Base-by-base conservation (phyloP, 305 asterid genomes). In the Fraxinus velutina region DNA sequence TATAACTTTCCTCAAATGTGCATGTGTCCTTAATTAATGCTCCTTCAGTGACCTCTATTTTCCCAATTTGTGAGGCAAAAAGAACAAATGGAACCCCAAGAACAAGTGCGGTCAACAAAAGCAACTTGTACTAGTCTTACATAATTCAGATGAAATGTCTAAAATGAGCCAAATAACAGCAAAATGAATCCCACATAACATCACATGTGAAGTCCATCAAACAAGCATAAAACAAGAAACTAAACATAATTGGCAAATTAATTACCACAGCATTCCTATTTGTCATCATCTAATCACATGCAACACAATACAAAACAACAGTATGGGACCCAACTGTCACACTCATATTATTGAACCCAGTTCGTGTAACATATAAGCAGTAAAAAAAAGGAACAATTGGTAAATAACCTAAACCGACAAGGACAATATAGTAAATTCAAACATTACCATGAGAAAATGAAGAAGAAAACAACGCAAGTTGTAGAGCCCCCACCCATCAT, bases 401-500 rank as follows among this genome's bases (percentile, higher is more conserved):
- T 47, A 52, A 79, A 66, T 50, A 13, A 83, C 64, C 55, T 8
- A 15, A 74, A 72, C 71, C 73, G 42, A 75, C 64, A 73, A 24
- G 47, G 37, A 68, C 37, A 80, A 68, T 6, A 22, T 2, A 52
- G 86, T 27, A 82, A 81, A 9, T 32, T 24, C 22, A 34, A 37
- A 80, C 80, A 52, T 89, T 91, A 96, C 98, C 98, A 94, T 10
- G 98, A 93, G 90, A 93, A 88, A 72, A 88, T 84, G 92, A 93
- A 94, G 90, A 91, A 86, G 91, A 88, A 87, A 84, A 93, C 86
- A 64, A 93, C 97, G 78, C 87, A 87, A 52, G 90, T 86, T 37
- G 88, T 86, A 50, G 91, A 80, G 76, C 90, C 80, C 50, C 94
- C 95, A 57, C 87, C 90, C 91, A 90, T 88, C 96, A 91, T 88